Evolutionary conservation across 1,284 basidiomycete genomes (phyloP).

Genomic region (Albatrellus sp.): DNA sequence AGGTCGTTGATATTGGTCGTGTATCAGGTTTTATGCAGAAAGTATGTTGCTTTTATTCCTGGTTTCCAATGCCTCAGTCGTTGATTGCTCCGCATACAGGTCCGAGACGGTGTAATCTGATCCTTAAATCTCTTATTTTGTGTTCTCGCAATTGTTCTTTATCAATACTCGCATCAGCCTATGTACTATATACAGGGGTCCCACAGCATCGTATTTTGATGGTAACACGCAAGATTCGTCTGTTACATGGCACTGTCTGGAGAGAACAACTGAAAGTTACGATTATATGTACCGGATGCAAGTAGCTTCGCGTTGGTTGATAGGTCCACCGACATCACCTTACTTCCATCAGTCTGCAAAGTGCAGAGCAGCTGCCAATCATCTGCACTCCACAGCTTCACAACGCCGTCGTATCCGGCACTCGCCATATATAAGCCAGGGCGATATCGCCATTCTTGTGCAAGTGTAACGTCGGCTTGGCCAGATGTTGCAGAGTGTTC

Average conservation of each 20-base stretch:
- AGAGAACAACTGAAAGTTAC: constrained; percentile 86
- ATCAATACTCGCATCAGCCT: not conserved
- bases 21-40: constrained; percentile 87
- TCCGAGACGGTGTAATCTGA: constrained; percentile 59
- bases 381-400: constrained; percentile 96
- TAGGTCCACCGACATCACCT: constrained; percentile 97
- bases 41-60: constrained; percentile 21
- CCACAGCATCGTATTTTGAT: not conserved
- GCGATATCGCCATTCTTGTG: constrained; percentile 60
- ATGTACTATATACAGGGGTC: not conserved
- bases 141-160: constrained; percentile 2
- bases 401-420: constrained; percentile 89
- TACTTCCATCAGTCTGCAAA: constrained; percentile 87
- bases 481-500: constrained; percentile 6
- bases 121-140: constrained; percentile 2
- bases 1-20: constrained; percentile 73
- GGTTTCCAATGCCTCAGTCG: constrained; percentile 7
- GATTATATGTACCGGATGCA: constrained; percentile 83
- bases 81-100: constrained; percentile 23
- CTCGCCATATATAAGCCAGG: constrained; percentile 90
- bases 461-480: not conserved
- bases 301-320: constrained; percentile 74
- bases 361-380: constrained; percentile 92
- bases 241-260: constrained; percentile 29
- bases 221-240: not conserved